Base-by-base conservation (phyloP, 192 early-diverging fungal genomes). In the Geranomyces michiganensis region DNA sequence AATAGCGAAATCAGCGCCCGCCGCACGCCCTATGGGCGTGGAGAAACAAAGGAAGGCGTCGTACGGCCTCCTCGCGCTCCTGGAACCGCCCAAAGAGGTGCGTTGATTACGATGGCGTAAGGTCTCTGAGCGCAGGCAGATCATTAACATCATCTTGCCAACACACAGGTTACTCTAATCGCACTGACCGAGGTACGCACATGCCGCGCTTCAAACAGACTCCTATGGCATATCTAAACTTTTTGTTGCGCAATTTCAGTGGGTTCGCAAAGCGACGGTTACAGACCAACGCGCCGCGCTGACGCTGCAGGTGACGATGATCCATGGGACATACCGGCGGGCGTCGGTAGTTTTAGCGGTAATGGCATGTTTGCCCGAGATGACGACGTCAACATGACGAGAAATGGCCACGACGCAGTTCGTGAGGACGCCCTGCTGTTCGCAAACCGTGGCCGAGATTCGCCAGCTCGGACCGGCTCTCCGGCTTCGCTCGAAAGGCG, bases 1-100 rank as follows among this genome's bases (percentile, higher is more conserved):
- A 78, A 81, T 67, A 76, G 74, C 33, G 80, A 82, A 19, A 72
- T 68, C 31, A 60, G 44, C 24, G 44, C 70, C 8, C 56, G 80
- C 19, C 49, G 74, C 8, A 41, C 62, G 17, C 62, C 69, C 8
- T 71, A 81, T 51, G 45, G 69, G 0, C 63, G 68, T 32, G 41
- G 68, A 26, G 72, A 68, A 29, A 30, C 44, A 30, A 69, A 64
- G 60, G 70, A 76, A 12, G 70, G 55, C 31, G 62, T 58, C 56
- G 58, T 43, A 31, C 67, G 55, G 17, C 71, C 65, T 66, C 70
- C 65, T 22, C 72, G 79, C 19, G 51, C 76, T 10, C 62, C 76
- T 15, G 76, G 72, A 9, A 31, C 53, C 14, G 67, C 53, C 15
- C 65, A 75, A 19, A 12, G 68, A 53, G 33, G 67, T 76, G 75